These are phyloP conservation scores for Suillus plorans DNA, from an alignment of 768 basidiomycete species.

Conservation along the genomic window DNA sequence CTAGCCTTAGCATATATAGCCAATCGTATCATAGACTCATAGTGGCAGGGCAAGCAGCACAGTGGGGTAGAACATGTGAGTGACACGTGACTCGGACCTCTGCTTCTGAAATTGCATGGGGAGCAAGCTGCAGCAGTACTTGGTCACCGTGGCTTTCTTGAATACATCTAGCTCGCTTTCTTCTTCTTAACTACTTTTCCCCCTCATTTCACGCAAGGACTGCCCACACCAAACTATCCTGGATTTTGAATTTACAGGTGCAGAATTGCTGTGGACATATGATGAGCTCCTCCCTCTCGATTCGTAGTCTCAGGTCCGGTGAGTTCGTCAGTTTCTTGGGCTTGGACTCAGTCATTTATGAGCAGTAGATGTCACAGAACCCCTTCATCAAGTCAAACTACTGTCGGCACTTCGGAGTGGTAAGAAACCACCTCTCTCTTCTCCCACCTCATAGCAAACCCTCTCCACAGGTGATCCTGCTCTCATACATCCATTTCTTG, in stretches of 20 bases:
- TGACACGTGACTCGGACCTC: not conserved
- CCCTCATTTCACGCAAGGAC: not conserved
- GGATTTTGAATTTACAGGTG: not conserved
- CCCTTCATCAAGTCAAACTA: conserved; percentile 65
- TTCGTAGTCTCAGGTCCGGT: conserved; percentile 16
- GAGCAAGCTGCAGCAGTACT: not conserved
- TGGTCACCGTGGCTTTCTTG: not conserved
- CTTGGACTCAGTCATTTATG: conserved; percentile 9
- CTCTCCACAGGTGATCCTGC: conserved; percentile 63
- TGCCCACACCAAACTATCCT: not conserved
- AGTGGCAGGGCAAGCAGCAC: not conserved
- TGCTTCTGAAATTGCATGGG: not conserved
- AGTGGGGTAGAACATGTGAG: not conserved
- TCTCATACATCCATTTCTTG: conserved; percentile 77
- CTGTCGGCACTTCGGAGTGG: conserved; percentile 63
- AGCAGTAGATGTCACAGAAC: conserved; percentile 30
- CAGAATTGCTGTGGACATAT: not conserved
- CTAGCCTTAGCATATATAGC: not conserved
- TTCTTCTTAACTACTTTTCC: not conserved
- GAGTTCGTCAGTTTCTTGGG: not conserved
- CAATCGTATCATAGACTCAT: not conserved
- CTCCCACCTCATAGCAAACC: not conserved
- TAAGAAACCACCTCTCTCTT: conserved; percentile 25
- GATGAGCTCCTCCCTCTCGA: conserved; percentile 13
- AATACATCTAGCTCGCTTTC: not conserved